Base-by-base conservation (phyloP, 805 yeast genomes). In the Blastobotrys attinorum region DNA sequence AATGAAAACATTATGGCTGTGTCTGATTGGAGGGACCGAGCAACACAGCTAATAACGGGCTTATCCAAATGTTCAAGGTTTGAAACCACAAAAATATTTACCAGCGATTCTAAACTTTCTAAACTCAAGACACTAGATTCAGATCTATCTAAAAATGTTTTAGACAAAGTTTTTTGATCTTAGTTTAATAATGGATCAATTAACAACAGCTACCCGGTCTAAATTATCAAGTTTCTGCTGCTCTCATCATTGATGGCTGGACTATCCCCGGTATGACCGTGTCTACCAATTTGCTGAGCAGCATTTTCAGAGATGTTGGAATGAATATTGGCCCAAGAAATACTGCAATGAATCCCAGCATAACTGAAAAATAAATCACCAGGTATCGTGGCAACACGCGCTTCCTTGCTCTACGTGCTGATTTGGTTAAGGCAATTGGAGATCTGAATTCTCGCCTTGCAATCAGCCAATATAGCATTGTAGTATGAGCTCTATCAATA, bases 381-480 rank as follows among this genome's bases (percentile, higher is more conserved):
- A 84, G 72, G 73, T 85, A 86, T 64, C 82, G 83, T 66, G 82
- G 80, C 33, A 85, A 84, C 87, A 84, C 83, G 72, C 92, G 77
- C 78, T 79, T 81, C 67, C 95, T 81, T 8, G 43, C 39, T 67
- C 75, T 38, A 3, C 42, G 76, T 29, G 87, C 82, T 66, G 82
- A 92, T 60, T 81, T 82, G 69, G 82, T 71, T n/a, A 92, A 79
- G 60, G 81, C 79, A 59, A 84, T 80, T 55, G 94, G 94, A 49
- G 94, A 85, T 71, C 88, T 80, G 57, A 81, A 82, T 67, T 80
- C 85, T 66, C 84, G 76, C 47, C 85, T 73, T 51, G 96, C 97
- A 63, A 82, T 82, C 67, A 89, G 77, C 97, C 97, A 89, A 76
- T 89, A 83, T 65, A 89, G 72, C 89, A 88, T 83, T 55, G 85